These are phyloP conservation scores for Peronospora destructor DNA, from an alignment of 352 stramenopile species.

Conservation along the genomic window DNA sequence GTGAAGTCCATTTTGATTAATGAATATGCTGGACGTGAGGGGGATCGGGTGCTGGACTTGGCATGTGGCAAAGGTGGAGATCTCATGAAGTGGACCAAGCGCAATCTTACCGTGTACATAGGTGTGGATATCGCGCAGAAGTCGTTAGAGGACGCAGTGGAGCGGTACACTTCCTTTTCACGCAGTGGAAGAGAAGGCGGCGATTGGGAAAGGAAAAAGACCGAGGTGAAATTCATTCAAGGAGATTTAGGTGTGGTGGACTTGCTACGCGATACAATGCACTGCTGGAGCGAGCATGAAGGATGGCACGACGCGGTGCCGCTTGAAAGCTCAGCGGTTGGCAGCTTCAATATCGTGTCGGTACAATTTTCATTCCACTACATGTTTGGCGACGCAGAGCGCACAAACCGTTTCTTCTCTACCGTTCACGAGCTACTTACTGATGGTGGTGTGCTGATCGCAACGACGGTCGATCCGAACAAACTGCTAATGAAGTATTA, in stretches of 20 bases:
- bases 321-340: constrained; percentile 24
- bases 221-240: constrained; percentile 75
- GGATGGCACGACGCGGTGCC: constrained; percentile 59
- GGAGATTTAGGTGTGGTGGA: constrained; percentile 68
- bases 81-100: constrained; percentile 94
- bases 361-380: constrained; percentile 99
- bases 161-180: constrained; percentile 68
- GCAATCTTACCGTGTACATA: constrained; percentile 91
- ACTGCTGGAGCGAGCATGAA: constrained; percentile 60
- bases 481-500: constrained; percentile 85
- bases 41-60: constrained; percentile 92
- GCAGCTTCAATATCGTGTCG: constrained; percentile 92
- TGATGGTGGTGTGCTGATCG: constrained; percentile 92
- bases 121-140: constrained; percentile 96
- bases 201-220: constrained; percentile 36
- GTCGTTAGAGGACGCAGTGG: constrained; percentile 91
- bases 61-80: constrained; percentile 98
- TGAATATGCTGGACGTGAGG: constrained; percentile 70
- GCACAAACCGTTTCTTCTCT: constrained; percentile 90
- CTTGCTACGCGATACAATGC: constrained; percentile 51
- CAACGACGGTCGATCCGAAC: constrained; percentile 95
- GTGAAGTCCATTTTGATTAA: constrained; percentile 95
- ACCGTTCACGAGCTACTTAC: constrained; percentile 89
- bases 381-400: constrained; percentile 93
- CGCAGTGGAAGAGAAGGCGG: constrained; percentile 29